phyloP scores from a whole-genome alignment of 768 basidiomycete genomes.

The Leccinum fibrillosum region DNA sequence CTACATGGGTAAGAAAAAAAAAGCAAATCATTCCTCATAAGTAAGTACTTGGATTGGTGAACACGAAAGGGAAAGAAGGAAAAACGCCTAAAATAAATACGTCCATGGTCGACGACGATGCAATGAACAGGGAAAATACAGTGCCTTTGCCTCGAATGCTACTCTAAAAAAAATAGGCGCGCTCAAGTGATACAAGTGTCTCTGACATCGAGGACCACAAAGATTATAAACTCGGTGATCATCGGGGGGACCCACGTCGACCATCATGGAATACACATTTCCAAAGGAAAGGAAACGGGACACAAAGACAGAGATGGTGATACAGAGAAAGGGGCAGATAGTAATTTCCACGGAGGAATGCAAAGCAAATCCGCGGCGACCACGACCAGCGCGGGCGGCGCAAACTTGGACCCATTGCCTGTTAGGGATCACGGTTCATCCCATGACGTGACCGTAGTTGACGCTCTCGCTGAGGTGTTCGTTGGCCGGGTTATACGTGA shows the following conservation, averaged over 20 bases:
- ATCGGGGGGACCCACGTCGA: background rate
- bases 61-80: background rate
- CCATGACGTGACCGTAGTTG: constrained; percentile 47
- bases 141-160: background rate
- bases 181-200: background rate
- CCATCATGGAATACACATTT: background rate
- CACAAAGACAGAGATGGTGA: background rate
- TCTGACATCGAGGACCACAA: background rate
- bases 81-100: constrained; percentile 7
- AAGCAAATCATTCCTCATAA: background rate
- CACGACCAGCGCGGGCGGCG: constrained; percentile 22
- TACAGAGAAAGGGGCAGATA: background rate
- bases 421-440: constrained; percentile 19
- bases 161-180: constrained; percentile 2
- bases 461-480: constrained; percentile 85
- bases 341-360: constrained; percentile 1
- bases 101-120: constrained; percentile 20
- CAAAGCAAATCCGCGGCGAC: constrained; percentile 5
- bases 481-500: constrained; percentile 84
- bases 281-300: background rate
- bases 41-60: background rate
- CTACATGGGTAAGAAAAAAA: background rate
- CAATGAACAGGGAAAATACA: constrained; percentile 1
- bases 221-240: background rate
- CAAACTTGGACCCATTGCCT: background rate